phyloP scores from a whole-genome alignment of 345 rosid species.

The Limnanthes douglasii region DNA sequence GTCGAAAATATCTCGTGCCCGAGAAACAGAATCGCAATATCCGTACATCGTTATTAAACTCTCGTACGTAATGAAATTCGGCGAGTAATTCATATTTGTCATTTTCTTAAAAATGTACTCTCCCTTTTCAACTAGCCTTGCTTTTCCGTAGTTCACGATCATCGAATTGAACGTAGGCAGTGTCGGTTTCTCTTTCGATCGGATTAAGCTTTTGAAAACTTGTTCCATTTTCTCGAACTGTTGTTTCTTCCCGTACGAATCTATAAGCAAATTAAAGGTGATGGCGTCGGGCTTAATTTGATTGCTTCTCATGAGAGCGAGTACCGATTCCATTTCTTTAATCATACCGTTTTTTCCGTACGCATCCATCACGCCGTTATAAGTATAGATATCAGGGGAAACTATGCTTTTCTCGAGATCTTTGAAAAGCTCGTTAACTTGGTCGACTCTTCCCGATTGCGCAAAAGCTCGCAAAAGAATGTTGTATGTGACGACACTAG shows the following conservation, averaged over 20 bases:
- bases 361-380: constrained; percentile 90
- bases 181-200: constrained; percentile 73
- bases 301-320: constrained; percentile 55
- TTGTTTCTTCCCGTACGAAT: constrained; percentile 74
- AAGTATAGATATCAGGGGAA: constrained; percentile 66
- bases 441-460: constrained; percentile 52
- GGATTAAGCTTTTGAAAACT: constrained; percentile 62
- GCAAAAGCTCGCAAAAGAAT: constrained; percentile 86
- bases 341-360: constrained; percentile 93
- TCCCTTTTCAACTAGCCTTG: constrained; percentile 58
- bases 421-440: constrained; percentile 61
- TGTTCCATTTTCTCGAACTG: constrained; percentile 94
- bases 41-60: constrained; percentile 77
- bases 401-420: constrained; percentile 45
- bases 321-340: constrained; percentile 75
- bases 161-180: constrained; percentile 79
- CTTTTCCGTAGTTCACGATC: constrained; percentile 82
- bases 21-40: constrained; percentile 46
- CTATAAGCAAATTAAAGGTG: constrained; percentile 71
- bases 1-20: constrained; percentile 61
- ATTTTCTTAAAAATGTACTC: constrained; percentile 46
- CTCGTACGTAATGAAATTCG: constrained; percentile 67
- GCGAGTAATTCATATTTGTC: constrained; percentile 50
- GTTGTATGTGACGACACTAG: constrained; percentile 79
- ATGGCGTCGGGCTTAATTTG: constrained; percentile 72